phyloP scores from a whole-genome alignment of 2,329 filamentous ascomycete genomes.

The Aspergillus phoenicis region DNA sequence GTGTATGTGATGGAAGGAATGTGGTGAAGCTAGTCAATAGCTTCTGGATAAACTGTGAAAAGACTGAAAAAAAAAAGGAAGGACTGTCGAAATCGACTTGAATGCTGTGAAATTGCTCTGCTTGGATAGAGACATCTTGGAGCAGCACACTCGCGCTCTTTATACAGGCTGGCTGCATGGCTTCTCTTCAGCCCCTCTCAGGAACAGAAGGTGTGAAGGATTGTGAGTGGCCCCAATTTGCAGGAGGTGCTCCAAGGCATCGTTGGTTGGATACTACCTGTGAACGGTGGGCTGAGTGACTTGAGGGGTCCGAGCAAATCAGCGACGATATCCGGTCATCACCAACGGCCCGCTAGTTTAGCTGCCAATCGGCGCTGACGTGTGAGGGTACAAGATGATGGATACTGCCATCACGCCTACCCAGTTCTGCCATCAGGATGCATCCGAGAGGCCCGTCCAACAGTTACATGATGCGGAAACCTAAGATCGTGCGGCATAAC shows the following conservation, averaged over 20 bases:
- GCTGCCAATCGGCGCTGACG: not conserved
- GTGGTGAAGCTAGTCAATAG: conserved; percentile 10
- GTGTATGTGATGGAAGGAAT: conserved; percentile 1
- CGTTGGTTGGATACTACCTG: not conserved
- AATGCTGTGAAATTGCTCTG: conserved; percentile 9
- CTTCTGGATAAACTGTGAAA: not conserved
- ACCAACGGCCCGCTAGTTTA: not conserved
- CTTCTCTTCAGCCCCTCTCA: not conserved
- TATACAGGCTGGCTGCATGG: not conserved
- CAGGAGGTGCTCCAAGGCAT: not conserved
- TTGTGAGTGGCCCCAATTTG: not conserved
- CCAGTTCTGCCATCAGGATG: not conserved
- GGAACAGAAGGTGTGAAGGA: not conserved
- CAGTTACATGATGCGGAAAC: not conserved
- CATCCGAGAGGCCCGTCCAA: not conserved
- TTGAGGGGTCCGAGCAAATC: not conserved
- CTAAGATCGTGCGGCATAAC: not conserved
- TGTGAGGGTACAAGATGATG: not conserved
- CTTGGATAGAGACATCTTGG: not conserved
- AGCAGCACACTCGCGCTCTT: not conserved
- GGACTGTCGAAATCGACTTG: conserved; percentile 9
- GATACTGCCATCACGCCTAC: not conserved
- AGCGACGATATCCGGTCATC: not conserved
- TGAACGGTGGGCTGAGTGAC: not conserved
- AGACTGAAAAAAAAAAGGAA: not conserved